These are phyloP conservation scores for Pterocarpus macrocarpus DNA, from an alignment of 306 rosid species.

Conservation along the genomic window DNA sequence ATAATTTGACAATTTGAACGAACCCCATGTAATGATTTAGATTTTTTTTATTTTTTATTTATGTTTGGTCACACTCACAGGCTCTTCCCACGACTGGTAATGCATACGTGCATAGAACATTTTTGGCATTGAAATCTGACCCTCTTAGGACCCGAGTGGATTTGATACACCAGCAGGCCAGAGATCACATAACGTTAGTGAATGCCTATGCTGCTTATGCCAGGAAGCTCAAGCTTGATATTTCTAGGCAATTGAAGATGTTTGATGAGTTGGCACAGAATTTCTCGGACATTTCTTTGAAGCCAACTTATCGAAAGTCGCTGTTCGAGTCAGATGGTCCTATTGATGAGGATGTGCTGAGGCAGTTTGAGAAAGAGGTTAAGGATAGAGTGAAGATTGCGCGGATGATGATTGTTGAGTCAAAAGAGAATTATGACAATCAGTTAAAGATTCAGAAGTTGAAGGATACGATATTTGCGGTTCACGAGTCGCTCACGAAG, in stretches of 20 bases:
- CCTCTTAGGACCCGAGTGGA: conserved; percentile 86
- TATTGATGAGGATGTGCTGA: conserved; percentile 83
- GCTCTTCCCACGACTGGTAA: conserved; percentile 84
- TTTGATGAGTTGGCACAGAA: conserved; percentile 87
- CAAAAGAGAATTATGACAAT: conserved; percentile 93
- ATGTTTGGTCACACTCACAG: conserved; percentile 47
- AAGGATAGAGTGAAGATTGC: conserved; percentile 94
- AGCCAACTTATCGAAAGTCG: conserved; percentile 64
- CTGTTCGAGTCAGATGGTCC: conserved; percentile 85
- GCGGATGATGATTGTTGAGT: conserved; percentile 77
- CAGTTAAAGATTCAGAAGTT: conserved; percentile 97
- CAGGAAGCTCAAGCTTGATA: conserved; percentile 98
- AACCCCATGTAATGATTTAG: conserved; percentile 35
- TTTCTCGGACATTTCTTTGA: conserved; percentile 71
- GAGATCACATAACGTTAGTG: conserved; percentile 89
- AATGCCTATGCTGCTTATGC: conserved; percentile 98
- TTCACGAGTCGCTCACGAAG: conserved; percentile 86
- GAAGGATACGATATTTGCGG: conserved; percentile 95
- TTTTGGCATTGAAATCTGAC: conserved; percentile 93
- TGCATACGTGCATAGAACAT: conserved; percentile 84
- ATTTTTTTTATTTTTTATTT: conserved; percentile 5
- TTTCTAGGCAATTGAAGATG: conserved; percentile 83
- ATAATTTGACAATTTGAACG: conserved; percentile 21
- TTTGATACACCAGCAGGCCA: conserved; percentile 94
- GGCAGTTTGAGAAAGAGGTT: conserved; percentile 98